phyloP scores from a whole-genome alignment of 108 stramenopile genomes.

The Cyclostephanos tholiformis region DNA sequence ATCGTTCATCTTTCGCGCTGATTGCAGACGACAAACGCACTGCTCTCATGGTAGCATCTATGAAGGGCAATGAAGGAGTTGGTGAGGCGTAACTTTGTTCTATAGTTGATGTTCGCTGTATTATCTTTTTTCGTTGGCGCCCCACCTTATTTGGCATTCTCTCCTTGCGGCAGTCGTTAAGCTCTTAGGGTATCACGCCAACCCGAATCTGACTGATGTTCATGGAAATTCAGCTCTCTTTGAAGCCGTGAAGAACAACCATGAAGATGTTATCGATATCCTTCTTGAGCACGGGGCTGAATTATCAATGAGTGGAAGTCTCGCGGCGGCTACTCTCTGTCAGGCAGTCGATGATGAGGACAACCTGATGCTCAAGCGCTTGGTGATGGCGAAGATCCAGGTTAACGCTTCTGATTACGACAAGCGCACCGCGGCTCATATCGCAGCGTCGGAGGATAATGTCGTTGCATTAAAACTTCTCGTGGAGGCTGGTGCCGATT shows the following conservation, averaged over 20 bases:
- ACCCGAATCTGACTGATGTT: slow-evolving; percentile 67
- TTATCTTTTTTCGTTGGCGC: slow-evolving; percentile 23
- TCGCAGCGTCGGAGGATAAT: slow-evolving; percentile 63
- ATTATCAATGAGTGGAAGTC: slow-evolving; percentile 46
- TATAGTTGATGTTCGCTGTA: slow-evolving; percentile 52
- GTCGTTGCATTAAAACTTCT: slow-evolving; percentile 47
- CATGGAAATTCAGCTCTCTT: slow-evolving; percentile 63
- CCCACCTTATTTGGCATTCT: background rate
- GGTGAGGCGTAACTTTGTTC: slow-evolving; percentile 56
- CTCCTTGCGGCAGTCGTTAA: slow-evolving; percentile 46
- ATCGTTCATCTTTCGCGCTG: background rate
- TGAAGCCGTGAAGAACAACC: slow-evolving; percentile 68
- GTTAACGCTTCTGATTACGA: slow-evolving; percentile 64
- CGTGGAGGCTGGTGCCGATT: slow-evolving; percentile 53
- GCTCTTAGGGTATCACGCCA: slow-evolving; percentile 55
- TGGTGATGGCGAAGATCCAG: slow-evolving; percentile 52
- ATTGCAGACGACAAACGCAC: slow-evolving; percentile 56
- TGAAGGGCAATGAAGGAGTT: slow-evolving; percentile 67
- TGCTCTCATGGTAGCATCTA: slow-evolving; percentile 74
- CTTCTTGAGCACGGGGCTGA: slow-evolving; percentile 46
- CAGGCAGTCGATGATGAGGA: slow-evolving; percentile 59
- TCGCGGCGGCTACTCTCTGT: slow-evolving; percentile 51
- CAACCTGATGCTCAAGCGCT: slow-evolving; percentile 37
- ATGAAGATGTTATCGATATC: slow-evolving; percentile 48
- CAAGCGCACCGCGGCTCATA: slow-evolving; percentile 56